Conservation (phyloP, 768 basidiomycete genomes). For the Lactifluus volemus region DNA sequence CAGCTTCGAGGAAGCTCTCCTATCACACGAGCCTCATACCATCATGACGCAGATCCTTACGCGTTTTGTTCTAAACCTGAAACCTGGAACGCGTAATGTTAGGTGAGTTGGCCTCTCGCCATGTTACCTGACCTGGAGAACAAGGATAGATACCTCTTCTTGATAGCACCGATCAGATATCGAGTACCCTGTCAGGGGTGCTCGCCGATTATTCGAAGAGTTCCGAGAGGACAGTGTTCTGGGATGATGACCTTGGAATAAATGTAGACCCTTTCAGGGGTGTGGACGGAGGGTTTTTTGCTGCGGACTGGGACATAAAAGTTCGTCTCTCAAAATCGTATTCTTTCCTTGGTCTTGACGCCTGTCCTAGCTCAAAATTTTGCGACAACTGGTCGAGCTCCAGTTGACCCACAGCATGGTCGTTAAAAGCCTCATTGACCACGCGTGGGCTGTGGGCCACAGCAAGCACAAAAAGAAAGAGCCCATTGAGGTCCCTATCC, state of each 20-base stretch:
- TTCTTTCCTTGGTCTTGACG: slow-evolving; percentile 21
- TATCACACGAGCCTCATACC: slow-evolving; percentile 61
- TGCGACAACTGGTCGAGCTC: slow-evolving; percentile 79
- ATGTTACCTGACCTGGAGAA: slow-evolving; percentile 25
- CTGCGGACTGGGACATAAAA: slow-evolving; percentile 75
- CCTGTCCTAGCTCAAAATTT: slow-evolving; percentile 57
- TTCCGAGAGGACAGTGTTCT: slow-evolving; percentile 69
- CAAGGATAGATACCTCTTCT: slow-evolving; percentile 29
- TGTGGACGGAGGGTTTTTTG: slow-evolving; percentile 66
- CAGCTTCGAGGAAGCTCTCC: slow-evolving; percentile 74
- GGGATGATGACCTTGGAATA: slow-evolving; percentile 57
- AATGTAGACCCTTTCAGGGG: slow-evolving; percentile 70
- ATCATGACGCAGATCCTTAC: slow-evolving; percentile 65
- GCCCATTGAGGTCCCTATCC: slow-evolving; percentile 39
- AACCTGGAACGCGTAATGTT: slow-evolving; percentile 84
- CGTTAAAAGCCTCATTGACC: slow-evolving; percentile 67
- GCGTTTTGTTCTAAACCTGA: slow-evolving; percentile 73
- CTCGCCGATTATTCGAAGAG: slow-evolving; percentile 67
- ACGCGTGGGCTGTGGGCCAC: slow-evolving; percentile 78
- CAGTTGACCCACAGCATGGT: slow-evolving; percentile 63
- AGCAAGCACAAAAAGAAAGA: slow-evolving; percentile 82
- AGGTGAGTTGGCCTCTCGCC: slow-evolving; percentile 48
- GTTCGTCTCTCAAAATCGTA: slow-evolving; percentile 37
- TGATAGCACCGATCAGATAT: slow-evolving; percentile 72
- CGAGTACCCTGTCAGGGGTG: slow-evolving; percentile 59